A percentile compares a stretch with the other conserved stretches of the same genome.
phyloP scores from a whole-genome alignment of 169 alveolate genomes.

The Perkinsus chesapeaki region DNA sequence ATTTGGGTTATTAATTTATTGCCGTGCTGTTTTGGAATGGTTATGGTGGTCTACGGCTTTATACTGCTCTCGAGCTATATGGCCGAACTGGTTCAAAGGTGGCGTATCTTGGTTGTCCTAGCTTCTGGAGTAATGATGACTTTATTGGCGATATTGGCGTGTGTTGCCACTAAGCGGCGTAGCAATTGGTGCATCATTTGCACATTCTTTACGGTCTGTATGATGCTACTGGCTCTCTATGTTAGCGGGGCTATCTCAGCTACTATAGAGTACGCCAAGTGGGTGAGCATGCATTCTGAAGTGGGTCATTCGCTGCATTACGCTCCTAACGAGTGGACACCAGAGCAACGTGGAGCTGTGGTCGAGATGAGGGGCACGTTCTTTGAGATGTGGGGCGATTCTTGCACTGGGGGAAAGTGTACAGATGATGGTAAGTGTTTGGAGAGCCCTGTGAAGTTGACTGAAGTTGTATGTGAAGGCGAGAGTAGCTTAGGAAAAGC shows the following conservation, averaged over 20 bases:
- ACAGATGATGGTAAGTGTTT: neutral
- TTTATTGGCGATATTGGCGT: neutral
- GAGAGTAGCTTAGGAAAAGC: neutral
- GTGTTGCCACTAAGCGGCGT: neutral
- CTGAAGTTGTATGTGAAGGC: neutral
- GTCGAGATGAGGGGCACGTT: neutral
- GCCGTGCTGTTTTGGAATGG: neutral
- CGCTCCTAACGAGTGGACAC: neutral
- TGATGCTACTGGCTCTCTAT: neutral
- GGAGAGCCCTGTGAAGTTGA: neutral
- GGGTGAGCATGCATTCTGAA: neutral
- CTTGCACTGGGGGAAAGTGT: neutral
- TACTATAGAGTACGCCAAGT: neutral
- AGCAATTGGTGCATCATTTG: neutral
- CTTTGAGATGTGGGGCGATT: neutral
- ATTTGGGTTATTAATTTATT: neutral
- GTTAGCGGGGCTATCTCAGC: neutral
- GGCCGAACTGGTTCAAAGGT: neutral
- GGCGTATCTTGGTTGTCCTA: neutral
- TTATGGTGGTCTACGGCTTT: neutral
- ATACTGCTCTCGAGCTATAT: neutral
- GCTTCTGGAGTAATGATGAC: neutral
- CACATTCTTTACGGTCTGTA: neutral
- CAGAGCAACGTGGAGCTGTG: neutral
- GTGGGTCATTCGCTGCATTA: neutral